phyloP scores from a whole-genome alignment of 129 eudicot species.

The Lonicera japonica region DNA sequence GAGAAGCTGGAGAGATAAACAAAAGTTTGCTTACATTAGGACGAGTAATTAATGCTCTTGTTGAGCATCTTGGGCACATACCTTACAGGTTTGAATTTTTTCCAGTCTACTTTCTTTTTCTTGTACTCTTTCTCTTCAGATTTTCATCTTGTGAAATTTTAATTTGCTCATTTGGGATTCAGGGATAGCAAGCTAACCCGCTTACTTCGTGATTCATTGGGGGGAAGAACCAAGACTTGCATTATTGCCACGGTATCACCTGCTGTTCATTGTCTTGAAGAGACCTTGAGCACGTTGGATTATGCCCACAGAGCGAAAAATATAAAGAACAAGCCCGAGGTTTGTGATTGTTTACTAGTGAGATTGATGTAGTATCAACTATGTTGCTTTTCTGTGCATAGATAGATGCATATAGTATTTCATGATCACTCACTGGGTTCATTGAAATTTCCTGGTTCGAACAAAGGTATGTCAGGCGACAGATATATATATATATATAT shows the following conservation, averaged over 20 bases:
- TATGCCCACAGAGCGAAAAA: slow-evolving; percentile 96
- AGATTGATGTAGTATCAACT: not conserved
- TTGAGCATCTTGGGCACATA: slow-evolving; percentile 91
- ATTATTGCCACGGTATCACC: slow-evolving; percentile 98
- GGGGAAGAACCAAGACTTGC: slow-evolving; percentile 97
- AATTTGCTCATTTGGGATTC: slow-evolving; percentile 5
- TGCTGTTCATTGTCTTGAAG: slow-evolving; percentile 96
- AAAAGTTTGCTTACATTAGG: slow-evolving; percentile 94
- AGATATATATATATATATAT: no score
- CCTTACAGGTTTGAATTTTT: slow-evolving; percentile 70
- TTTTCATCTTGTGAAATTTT: not conserved
- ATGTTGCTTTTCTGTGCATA: not conserved
- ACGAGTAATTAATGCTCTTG: slow-evolving; percentile 95
- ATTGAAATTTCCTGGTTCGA: no score
- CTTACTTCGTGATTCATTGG: slow-evolving; percentile 90
- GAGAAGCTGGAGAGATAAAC: slow-evolving; percentile 98
- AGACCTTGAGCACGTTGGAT: slow-evolving; percentile 92
- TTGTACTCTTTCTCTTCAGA: no score
- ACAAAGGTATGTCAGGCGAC: no score
- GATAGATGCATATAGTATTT: not conserved
- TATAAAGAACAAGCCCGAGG: slow-evolving; percentile 94
- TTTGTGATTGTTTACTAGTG: slow-evolving; percentile 13
- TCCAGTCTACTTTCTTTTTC: not conserved
- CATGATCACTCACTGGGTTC: no score
- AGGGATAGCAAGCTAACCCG: slow-evolving; percentile 98